phyloP scores from a whole-genome alignment of 129 eudicot genomes.

The Arctium lappa region DNA sequence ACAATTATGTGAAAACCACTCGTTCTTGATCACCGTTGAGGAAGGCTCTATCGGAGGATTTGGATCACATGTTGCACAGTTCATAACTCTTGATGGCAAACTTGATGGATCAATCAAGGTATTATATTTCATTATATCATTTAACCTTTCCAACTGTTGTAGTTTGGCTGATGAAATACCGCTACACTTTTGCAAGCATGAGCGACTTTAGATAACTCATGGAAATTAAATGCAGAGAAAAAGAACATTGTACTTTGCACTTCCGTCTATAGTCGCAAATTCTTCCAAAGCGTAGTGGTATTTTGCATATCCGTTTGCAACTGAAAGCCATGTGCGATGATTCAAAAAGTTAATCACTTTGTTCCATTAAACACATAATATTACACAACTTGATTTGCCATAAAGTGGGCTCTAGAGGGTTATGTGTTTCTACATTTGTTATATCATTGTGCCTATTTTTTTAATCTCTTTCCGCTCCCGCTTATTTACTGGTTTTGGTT shows the following conservation, averaged over 20 bases:
- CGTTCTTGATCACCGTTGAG: conserved; percentile 81
- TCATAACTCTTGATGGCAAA: conserved; percentile 80
- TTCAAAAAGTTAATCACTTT: too few relatives aligned
- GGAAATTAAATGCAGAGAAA: not conserved
- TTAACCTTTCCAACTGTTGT: not conserved
- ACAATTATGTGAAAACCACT: conserved; percentile 66
- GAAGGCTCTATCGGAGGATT: conserved; percentile 94
- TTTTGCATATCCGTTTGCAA: not conserved
- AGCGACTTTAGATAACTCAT: not conserved
- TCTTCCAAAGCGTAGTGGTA: too few relatives aligned
- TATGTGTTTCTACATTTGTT: not conserved
- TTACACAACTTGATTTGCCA: not conserved
- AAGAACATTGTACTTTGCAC: not conserved
- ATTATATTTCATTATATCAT: not conserved
- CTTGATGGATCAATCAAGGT: conserved; percentile 90
- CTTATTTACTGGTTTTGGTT: not conserved
- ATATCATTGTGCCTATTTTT: not conserved
- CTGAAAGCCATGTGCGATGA: not conserved
- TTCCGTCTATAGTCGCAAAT: too few relatives aligned
- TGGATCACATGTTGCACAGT: conserved; percentile 94
- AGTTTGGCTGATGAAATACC: not conserved
- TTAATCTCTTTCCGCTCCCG: too few relatives aligned
- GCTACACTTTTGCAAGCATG: not conserved
- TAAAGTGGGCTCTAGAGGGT: too few relatives aligned
- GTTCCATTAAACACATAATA: too few relatives aligned